Percentiles rank a stretch among this genome's conserved stretches.
phyloP scores from a whole-genome alignment of 345 rosid genomes.

The Combretum micranthum region DNA sequence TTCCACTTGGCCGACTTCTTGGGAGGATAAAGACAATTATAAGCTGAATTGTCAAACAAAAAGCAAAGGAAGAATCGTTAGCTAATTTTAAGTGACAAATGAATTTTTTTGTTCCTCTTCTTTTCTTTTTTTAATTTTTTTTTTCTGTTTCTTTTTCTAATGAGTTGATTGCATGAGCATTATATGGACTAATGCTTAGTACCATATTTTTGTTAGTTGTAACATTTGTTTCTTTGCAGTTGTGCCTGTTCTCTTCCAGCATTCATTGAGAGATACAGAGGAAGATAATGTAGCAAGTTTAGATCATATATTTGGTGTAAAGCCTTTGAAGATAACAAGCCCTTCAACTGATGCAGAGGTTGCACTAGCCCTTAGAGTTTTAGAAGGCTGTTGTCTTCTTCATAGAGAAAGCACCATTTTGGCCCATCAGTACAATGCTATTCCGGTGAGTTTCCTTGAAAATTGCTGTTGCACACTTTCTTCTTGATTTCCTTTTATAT shows the following conservation, averaged over 20 bases:
- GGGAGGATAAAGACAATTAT: too few relatives aligned
- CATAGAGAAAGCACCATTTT: slow-evolving; percentile 72
- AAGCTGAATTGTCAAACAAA: too few relatives aligned
- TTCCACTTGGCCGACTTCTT: too few relatives aligned
- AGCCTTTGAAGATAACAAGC: slow-evolving; percentile 73
- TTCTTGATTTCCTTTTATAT: not conserved
- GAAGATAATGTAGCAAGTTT: slow-evolving; percentile 65
- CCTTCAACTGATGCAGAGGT: slow-evolving; percentile 77
- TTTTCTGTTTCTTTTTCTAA: too few relatives aligned
- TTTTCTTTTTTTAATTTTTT: too few relatives aligned
- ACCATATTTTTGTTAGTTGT: not conserved
- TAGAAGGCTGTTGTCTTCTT: slow-evolving; percentile 93
- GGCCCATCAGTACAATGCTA: slow-evolving; percentile 79
- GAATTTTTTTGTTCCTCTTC: too few relatives aligned
- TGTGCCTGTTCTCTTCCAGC: slow-evolving; percentile 69
- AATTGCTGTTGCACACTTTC: not conserved
- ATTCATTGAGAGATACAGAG: slow-evolving; percentile 61
- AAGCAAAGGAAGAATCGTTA: too few relatives aligned
- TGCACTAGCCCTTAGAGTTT: slow-evolving; percentile 81
- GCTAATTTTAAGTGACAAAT: too few relatives aligned
- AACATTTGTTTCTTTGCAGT: slow-evolving; percentile 32
- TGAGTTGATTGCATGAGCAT: too few relatives aligned
- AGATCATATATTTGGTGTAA: slow-evolving; percentile 72
- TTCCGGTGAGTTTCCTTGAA: slow-evolving; percentile 32
- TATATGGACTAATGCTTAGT: not conserved